A percentile compares a stretch with the other conserved stretches of the same genome.
Evolutionary conservation across 1,284 basidiomycete genomes (phyloP).

Genomic region (Trichosporon sp.): DNA sequence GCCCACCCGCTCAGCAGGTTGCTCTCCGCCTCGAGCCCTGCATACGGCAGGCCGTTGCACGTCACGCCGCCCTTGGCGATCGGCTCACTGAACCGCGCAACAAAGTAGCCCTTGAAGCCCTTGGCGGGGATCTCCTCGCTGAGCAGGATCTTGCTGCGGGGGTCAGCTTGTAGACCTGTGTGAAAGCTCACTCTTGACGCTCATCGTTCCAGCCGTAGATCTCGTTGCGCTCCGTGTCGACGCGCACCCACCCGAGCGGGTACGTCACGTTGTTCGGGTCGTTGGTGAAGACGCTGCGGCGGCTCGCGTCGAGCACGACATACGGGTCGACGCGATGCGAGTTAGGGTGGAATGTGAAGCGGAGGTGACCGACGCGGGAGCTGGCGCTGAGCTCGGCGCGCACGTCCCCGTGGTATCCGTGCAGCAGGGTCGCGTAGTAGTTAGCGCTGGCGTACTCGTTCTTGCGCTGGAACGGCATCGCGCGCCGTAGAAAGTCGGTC

Average conservation of each 20-base stretch:
- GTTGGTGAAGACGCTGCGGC: conserved; percentile 60
- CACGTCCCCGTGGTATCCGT: conserved; percentile 56
- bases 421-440: conserved; percentile 64
- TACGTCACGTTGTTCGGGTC: conserved; percentile 56
- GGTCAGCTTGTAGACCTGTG: conserved; percentile 24
- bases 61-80: conserved; percentile 56
- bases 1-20: conserved; percentile 59
- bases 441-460: conserved; percentile 62
- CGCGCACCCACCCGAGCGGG: conserved; percentile 58
- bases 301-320: conserved; percentile 65
- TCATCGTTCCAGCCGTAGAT: conserved; percentile 68
- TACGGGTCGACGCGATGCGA: conserved; percentile 55
- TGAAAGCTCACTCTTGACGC: conserved; percentile 65
- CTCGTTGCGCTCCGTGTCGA: conserved; percentile 56
- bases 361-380: conserved; percentile 73
- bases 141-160: conserved; percentile 38
- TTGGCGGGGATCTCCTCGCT: conserved; percentile 52
- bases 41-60: conserved; percentile 51
- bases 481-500: conserved; percentile 59
- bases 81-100: conserved; percentile 62
- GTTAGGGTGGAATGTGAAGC: conserved; percentile 61
- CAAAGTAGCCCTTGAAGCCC: conserved; percentile 65
- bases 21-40: conserved; percentile 28
- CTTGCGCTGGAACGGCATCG: conserved; percentile 58
- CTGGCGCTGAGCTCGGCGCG: conserved; percentile 66